Evolutionary conservation across 345 rosid species (phyloP), one percentile per base, ranked within the genome.

Genomic region (Lepidium didymum): DNA sequence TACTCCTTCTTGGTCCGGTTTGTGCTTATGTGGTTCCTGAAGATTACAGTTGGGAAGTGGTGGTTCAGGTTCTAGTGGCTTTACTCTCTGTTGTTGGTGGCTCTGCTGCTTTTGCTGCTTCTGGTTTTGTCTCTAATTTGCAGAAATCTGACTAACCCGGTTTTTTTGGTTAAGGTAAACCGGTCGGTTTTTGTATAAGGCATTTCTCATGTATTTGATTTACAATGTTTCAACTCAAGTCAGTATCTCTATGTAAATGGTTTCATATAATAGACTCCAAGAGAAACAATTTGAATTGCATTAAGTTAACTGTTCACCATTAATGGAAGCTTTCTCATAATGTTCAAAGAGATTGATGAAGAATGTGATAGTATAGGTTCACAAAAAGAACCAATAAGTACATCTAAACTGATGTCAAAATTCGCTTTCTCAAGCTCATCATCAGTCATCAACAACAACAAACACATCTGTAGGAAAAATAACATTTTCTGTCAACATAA

Each of bases 81-180:
- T 40, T 85, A n/a, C 64, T 73, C 25, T 80, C 79, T 62, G 77
- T 90, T 10, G 76, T 82, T 27, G 97, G 91, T 57, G 97, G 96
- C 14, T 87, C 96, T 53, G 97, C 96, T 10, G 96, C 98, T 54
- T 90, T 90, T 52, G 97, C 92, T 43, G 94, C 96, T 4, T 82
- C 95, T 0, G 85, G 73, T 71, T 77, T 93, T 70, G 97, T 87
- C 53, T 84, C 91, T 36, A 86, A 86, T 79, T 77, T 88, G 85
- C 99, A 90, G 81, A 90, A 83, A 74, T 83, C 82, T 27, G 82
- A 50, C 31, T 89, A 58, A 77, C 36, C 33, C 13, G 15, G 45
- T 36, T 25, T 34, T 52, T 29, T 60, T 40, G 73, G 34, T 62
- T 29, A 18, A 38, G 8, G 21, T 53, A 14, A 40, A 57, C 71